Base-by-base conservation (phyloP, 306 rosid genomes). In the Cyamopsis tetragonoloba region DNA sequence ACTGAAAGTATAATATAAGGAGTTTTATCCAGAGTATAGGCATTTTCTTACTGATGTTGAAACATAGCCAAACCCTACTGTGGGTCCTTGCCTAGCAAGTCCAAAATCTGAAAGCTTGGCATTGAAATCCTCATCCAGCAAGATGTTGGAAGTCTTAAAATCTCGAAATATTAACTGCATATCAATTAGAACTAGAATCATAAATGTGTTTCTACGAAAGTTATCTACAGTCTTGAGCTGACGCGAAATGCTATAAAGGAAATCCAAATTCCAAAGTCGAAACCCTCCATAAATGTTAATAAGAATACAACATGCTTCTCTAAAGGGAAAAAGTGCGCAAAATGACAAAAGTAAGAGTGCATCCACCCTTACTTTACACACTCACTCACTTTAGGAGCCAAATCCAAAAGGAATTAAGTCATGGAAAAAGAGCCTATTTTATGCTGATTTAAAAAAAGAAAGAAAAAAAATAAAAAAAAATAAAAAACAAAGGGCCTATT, bases 81-180 rank as follows among this genome's bases (percentile, higher is more conserved):
- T 53, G 59, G 99, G 99, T 75, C 99, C 99, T 79, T 88, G 99
- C 75, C 97, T 82, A 10, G 99, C 99, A n/a, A 93, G 85, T 75
- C 99, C 99, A 62, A 93, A 93, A 83, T 93, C 99, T 6, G 99
- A 93, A 79, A 93, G 99, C 81, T 93, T 93, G 8, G 97, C 99
- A 80, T 80, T 90, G 70, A 86, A 90, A 22, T 88, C 96, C 81
- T 80, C 97, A 28, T 93, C 99, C 35, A 93, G 89, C 61, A 93
- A 70, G 77, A 93, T 73, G 65, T 93, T 93, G 47, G 99, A 90
- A 0, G 95, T 84, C 79, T 93, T 93, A 50, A 93, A 93, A 80
- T 93, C 99, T 2, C 99, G 96, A 64, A 93, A 93, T 72, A 93
- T 93, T 49, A 93, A 88, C 99, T 93, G 96, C 86, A 78, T n/a